Base-by-base conservation (phyloP, 2,329 filamentous ascomycete genomes). In the Cytospora mali region DNA sequence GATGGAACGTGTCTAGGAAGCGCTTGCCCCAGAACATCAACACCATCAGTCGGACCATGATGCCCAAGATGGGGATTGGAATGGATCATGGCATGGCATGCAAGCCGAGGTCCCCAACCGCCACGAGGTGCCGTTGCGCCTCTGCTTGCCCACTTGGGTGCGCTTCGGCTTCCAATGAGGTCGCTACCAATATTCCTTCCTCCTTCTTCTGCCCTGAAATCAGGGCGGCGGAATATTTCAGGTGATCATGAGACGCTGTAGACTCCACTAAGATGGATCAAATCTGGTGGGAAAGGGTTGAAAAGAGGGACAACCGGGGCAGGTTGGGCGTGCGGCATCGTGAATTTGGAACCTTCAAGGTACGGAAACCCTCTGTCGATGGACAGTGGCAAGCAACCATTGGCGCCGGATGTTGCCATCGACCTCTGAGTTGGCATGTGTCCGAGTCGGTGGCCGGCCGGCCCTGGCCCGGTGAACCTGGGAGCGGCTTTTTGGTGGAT, bases 231-330 rank as follows among this genome's bases (percentile, higher is more conserved):
- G 57, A 39, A 51, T 33, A 50, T 39, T 60, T 60, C 35, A 54
- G 57, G 57, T 60, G 57, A 60, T 60, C 57, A 60, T 60, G 57
- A 29, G 57, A 54, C 57, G 57, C 50, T 60, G 57, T 60, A 51
- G 57, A 48, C 57, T 60, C 57, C 57, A 60, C 57, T 16, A 46
- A 11, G 10, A 46, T 23, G 42, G 42, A 46, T 53, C 49, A 51
- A 42, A 60, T 60, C 57, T 60, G 57, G 57, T 60, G 57, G 57
- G 57, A 60, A 60, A 60, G 57, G 57, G 57, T 50, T 53, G 57
- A 53, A 42, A 35, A 42, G 25, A 21, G 10, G 23, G 35, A 33
- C 50, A 9, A 35, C 14, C 50, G 31, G 50, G 57, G 57, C 49
- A 53, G 35, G 33, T n/a, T 53, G 57, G 50, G 42, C 42, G 35